These are phyloP conservation scores for Emmonsiellopsis sp. DNA, from an alignment of 2,329 filamentous ascomycete species.

Conservation along the genomic window DNA sequence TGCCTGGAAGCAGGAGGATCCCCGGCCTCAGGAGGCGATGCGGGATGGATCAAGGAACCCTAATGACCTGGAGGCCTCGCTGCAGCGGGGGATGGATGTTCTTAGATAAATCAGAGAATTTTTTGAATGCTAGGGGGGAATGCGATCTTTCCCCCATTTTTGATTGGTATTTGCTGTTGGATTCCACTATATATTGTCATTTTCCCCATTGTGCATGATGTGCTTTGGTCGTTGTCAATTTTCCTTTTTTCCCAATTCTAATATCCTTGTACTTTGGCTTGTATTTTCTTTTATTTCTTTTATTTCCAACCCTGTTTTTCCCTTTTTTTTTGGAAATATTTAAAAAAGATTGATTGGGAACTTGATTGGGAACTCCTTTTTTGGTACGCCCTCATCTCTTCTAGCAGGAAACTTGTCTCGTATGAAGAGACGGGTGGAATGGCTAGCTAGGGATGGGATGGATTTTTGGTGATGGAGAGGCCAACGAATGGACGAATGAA, in stretches of 20 bases:
- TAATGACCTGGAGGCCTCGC: conserved; percentile 40
- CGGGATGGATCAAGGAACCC: conserved; percentile 33
- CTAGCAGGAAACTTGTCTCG: not conserved
- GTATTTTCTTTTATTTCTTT: not conserved
- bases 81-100: conserved; percentile 51
- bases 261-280: not conserved
- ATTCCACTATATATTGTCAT: no score
- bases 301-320: not conserved
- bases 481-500: no score
- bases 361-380: not conserved
- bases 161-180: no score
- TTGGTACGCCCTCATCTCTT: not conserved
- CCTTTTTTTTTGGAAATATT: not conserved
- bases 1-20: conserved; percentile 49
- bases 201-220: no score
- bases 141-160: no score
- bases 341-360: not conserved
- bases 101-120: conserved; percentile 8
- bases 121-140: no score
- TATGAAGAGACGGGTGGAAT: no score
- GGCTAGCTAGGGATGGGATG: no score
- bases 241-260: no score
- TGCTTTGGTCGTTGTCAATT: no score
- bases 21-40: conserved; percentile 49
- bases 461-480: no score